Percentiles rank a stretch among this genome's conserved stretches.
Conservation (phyloP, 768 basidiomycete genomes). For the Royoungia palumana region DNA sequence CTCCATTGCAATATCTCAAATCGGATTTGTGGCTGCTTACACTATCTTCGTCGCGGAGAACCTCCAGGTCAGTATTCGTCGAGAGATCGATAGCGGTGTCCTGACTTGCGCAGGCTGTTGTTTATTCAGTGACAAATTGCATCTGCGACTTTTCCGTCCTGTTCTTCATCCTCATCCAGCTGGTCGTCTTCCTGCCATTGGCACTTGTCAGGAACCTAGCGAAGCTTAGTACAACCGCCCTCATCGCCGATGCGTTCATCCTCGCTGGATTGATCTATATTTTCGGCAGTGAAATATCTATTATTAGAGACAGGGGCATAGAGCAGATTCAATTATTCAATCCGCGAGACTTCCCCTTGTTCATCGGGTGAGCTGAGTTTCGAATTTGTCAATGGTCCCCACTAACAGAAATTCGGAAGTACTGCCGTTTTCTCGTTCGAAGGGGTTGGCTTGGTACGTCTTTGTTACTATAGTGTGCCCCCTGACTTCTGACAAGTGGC, state of each 20-base stretch:
- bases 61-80: constrained; percentile 44
- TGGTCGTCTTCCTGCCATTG: constrained; percentile 85
- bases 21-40: constrained; percentile 88
- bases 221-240: constrained; percentile 87
- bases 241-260: constrained; percentile 94
- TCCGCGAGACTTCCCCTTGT: constrained; percentile 79
- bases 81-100: not conserved
- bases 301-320: constrained; percentile 66
- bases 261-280: constrained; percentile 84
- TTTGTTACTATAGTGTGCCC: not conserved
- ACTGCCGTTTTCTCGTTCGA: constrained; percentile 99
- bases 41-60: constrained; percentile 96
- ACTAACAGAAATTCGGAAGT: constrained; percentile 37
- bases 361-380: constrained; percentile 70
- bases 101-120: constrained; percentile 61
- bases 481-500: constrained; percentile 3
- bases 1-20: constrained; percentile 85
- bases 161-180: constrained; percentile 80
- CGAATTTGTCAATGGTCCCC: not conserved
- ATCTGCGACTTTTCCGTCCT: constrained; percentile 59
- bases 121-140: constrained; percentile 78
- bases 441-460: constrained; percentile 83
- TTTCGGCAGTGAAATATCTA: constrained; percentile 75
- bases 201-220: constrained; percentile 91
- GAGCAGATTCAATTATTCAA: constrained; percentile 88